These are phyloP conservation scores for Phytophthora gonapodyides DNA, from an alignment of 352 stramenopile genomes.

Conservation along the genomic window DNA sequence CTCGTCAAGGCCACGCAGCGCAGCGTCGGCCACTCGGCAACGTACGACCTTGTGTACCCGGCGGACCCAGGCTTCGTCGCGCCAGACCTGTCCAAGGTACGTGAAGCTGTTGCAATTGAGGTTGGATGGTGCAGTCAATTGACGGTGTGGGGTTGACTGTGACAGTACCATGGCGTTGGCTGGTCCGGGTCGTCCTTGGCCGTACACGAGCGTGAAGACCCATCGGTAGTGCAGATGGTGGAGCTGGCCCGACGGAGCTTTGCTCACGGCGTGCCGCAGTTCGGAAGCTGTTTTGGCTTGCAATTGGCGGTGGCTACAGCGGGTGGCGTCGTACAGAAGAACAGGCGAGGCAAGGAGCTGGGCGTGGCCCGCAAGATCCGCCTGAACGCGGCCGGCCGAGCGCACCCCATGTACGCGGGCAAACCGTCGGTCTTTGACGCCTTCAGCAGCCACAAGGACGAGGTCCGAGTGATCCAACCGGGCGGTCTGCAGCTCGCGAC, in stretches of 20 bases:
- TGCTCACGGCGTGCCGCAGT: constrained; percentile 63
- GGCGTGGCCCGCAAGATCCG: constrained; percentile 71
- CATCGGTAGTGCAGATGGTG: constrained; percentile 53
- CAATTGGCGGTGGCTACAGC: constrained; percentile 64
- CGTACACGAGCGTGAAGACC: constrained; percentile 60
- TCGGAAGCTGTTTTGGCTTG: constrained; percentile 77
- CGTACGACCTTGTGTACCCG: constrained; percentile 68
- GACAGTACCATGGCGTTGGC: constrained; percentile 70
- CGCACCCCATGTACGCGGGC: constrained; percentile 76
- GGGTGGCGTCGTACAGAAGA: constrained; percentile 62
- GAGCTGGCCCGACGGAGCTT: constrained; percentile 48
- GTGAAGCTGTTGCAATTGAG: too few species aligned
- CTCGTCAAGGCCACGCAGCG: constrained; percentile 56
- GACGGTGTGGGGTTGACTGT: not conserved
- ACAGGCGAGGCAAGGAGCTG: constrained; percentile 67
- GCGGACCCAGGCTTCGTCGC: constrained; percentile 56
- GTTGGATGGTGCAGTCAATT: not conserved
- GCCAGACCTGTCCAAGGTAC: constrained; percentile 57
- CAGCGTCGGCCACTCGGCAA: constrained; percentile 38
- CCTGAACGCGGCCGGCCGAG: constrained; percentile 55
- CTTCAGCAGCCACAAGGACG: constrained; percentile 81
- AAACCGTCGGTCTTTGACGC: constrained; percentile 71
- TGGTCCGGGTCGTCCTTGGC: constrained; percentile 81
- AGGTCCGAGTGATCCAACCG: constrained; percentile 61
- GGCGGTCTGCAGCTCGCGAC: constrained; percentile 56